Evolutionary conservation across 805 yeast species (phyloP).

Genomic region (Yarrowia sp.): DNA sequence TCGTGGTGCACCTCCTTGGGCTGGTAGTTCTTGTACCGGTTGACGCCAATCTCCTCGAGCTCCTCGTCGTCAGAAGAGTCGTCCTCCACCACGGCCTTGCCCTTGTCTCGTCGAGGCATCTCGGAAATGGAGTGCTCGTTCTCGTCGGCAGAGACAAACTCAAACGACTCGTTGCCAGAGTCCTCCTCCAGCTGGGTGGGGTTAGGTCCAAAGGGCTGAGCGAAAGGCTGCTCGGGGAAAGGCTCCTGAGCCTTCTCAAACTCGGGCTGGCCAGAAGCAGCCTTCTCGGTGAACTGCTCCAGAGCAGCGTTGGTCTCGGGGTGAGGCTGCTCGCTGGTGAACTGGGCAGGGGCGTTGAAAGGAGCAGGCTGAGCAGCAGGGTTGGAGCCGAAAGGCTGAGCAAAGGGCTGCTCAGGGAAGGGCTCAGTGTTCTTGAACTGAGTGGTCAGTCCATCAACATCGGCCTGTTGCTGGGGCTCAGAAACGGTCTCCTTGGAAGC

Average conservation of each 20-base stretch:
- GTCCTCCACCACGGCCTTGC: conserved; percentile 40
- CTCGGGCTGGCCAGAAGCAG: conserved; percentile 21
- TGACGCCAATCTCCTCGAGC: conserved; percentile 43
- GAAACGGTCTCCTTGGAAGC: conserved; percentile 34
- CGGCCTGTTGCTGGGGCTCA: conserved; percentile 8
- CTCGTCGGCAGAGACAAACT: conserved; percentile 50
- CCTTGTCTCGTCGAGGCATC: conserved; percentile 20
- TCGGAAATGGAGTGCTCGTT: conserved; percentile 34
- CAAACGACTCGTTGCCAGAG: conserved; percentile 46
- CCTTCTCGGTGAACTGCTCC: conserved; percentile 43
- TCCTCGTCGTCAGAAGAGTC: conserved; percentile 47
- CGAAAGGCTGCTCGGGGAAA: conserved; percentile 22
- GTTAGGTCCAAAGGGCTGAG: conserved; percentile 17
- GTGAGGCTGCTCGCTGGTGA: conserved; percentile 22
- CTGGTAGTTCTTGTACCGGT: conserved; percentile 38
- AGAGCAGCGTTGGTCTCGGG: conserved; percentile 40
- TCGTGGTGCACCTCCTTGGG: conserved; percentile 45
- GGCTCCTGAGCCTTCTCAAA: conserved; percentile 30
- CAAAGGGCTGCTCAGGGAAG: conserved; percentile 18
- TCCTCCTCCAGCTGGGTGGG: conserved; percentile 38
- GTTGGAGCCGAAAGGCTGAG: conserved; percentile 45
- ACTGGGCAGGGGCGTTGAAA: conserved; percentile 40
- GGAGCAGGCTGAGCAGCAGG: conserved; percentile 48
- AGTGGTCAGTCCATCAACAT: conserved; percentile 9
- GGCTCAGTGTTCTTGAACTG: conserved; percentile 27